A percentile compares a stretch with the other conserved stretches of the same genome.
Conservation (phyloP, 2,329 filamentous ascomycete species). For the Cladorrhinum sp. region DNA sequence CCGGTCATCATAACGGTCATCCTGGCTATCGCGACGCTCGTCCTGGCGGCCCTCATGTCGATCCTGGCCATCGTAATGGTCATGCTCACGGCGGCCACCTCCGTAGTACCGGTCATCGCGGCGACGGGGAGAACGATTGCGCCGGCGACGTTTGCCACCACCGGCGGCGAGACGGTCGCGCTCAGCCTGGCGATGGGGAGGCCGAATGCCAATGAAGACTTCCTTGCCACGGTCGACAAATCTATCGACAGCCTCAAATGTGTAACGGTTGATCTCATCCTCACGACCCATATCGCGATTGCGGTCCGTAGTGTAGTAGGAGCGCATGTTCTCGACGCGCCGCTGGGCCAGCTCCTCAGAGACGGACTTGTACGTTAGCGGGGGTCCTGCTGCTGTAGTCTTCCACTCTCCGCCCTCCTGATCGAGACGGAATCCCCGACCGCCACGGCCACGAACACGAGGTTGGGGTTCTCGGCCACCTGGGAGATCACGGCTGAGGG, state of each 20-base stretch:
- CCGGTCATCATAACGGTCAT: background rate
- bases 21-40: background rate
- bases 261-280: slow-evolving; percentile 65
- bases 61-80: background rate
- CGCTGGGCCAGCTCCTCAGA: slow-evolving; percentile 59
- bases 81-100: background rate
- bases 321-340: slow-evolving; percentile 58
- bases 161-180: slow-evolving; percentile 33
- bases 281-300: slow-evolving; percentile 43
- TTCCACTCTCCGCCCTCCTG: slow-evolving; percentile 18
- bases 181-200: slow-evolving; percentile 52
- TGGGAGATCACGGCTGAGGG: slow-evolving; percentile 18
- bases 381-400: slow-evolving; percentile 42
- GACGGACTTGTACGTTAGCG: slow-evolving; percentile 55
- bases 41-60: background rate
- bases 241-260: slow-evolving; percentile 63
- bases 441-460: slow-evolving; percentile 23
- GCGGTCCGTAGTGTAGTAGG: slow-evolving; percentile 44
- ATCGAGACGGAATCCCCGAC: slow-evolving; percentile 16
- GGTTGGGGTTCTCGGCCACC: slow-evolving; percentile 30
- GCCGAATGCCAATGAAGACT: slow-evolving; percentile 62
- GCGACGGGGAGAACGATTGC: slow-evolving; percentile 6
- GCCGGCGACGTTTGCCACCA: slow-evolving; percentile 29
- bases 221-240: slow-evolving; percentile 73
- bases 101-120: slow-evolving; percentile 2